These are phyloP conservation scores for Yamadazyma tumulicola DNA, from an alignment of 805 yeast genomes.

Conservation along the genomic window DNA sequence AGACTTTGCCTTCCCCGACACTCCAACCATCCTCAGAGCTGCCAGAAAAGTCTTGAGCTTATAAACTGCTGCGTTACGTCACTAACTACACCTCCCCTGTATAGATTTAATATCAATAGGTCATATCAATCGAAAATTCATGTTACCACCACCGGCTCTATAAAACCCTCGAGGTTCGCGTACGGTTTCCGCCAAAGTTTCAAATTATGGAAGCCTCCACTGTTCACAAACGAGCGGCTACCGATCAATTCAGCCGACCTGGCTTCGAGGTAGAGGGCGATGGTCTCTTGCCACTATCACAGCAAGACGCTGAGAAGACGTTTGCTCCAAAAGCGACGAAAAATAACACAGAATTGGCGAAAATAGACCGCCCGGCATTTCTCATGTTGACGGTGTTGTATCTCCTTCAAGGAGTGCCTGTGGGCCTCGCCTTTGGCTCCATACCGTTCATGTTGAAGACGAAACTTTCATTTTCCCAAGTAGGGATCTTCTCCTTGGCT, in stretches of 20 bases:
- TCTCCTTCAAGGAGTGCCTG: constrained; percentile 92
- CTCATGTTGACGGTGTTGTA: constrained; percentile 69
- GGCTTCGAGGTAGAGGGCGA: constrained; percentile 7
- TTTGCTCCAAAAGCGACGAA: constrained; percentile 9
- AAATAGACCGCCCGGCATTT: constrained; percentile 69
- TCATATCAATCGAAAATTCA: background rate
- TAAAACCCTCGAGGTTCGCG: too few species aligned
- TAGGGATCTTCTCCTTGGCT: constrained; percentile 87
- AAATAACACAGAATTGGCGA: constrained; percentile 7
- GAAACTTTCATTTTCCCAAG: constrained; percentile 78
- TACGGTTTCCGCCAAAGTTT: too few species aligned
- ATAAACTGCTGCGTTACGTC: constrained; percentile 24
- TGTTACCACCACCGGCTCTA: background rate
- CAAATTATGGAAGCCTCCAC: constrained; percentile 1
- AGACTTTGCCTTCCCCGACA: constrained; percentile 98
- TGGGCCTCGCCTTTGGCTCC: constrained; percentile 92
- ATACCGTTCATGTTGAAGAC: constrained; percentile 87
- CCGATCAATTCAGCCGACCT: constrained; percentile 4
- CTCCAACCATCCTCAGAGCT: constrained; percentile 84
- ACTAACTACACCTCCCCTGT: background rate
- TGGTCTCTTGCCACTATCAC: constrained; percentile 6
- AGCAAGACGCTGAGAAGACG: constrained; percentile 7
- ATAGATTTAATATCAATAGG: constrained; percentile 1
- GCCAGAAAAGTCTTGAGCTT: constrained; percentile 74
- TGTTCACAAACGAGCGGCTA: constrained; percentile 23